Evolutionary conservation across 2,329 filamentous ascomycete species (phyloP).

Genomic region (Apiospora hydei): DNA sequence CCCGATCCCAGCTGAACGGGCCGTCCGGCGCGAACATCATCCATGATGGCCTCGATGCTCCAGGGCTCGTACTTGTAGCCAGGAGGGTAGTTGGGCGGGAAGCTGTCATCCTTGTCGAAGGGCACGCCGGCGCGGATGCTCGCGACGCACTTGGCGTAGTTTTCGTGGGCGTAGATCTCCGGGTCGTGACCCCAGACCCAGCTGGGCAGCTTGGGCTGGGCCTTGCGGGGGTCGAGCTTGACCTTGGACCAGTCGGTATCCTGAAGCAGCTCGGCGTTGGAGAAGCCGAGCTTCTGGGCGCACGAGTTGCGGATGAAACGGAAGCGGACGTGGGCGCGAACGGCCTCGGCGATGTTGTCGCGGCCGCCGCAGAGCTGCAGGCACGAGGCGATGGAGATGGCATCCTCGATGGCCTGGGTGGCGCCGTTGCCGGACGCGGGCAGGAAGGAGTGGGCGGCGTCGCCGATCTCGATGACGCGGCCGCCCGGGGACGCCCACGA

Average conservation of each 20-base stretch:
- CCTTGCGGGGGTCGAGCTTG: slow-evolving; percentile 41
- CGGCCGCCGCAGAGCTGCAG: slow-evolving; percentile 42
- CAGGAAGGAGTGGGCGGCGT: slow-evolving; percentile 50
- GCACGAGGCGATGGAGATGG: slow-evolving; percentile 46
- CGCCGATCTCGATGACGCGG: slow-evolving; percentile 48
- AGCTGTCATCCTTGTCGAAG: slow-evolving; percentile 38
- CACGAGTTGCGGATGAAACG: slow-evolving; percentile 46
- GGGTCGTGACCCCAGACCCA: slow-evolving; percentile 49
- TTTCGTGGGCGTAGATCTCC: slow-evolving; percentile 45
- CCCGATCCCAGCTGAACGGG: slow-evolving; percentile 44
- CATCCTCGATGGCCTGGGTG: slow-evolving; percentile 52
- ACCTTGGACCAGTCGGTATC: slow-evolving; percentile 46
- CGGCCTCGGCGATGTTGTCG: slow-evolving; percentile 40
- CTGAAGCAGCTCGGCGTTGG: slow-evolving; percentile 46
- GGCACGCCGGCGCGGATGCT: slow-evolving; percentile 40
- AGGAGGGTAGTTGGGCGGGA: slow-evolving; percentile 45
- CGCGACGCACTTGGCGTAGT: slow-evolving; percentile 44
- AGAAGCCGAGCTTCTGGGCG: slow-evolving; percentile 48
- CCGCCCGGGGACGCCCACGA: slow-evolving; percentile 45
- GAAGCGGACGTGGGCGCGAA: slow-evolving; percentile 46
- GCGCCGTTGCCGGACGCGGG: slow-evolving; percentile 51
- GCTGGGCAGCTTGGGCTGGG: slow-evolving; percentile 45
- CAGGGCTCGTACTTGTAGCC: slow-evolving; percentile 48
- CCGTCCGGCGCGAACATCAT: slow-evolving; percentile 43
- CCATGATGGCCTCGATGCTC: slow-evolving; percentile 51